Evolutionary conservation across 176 grass and related monocot genomes (phyloP).

Genomic region (Avena insularis): DNA sequence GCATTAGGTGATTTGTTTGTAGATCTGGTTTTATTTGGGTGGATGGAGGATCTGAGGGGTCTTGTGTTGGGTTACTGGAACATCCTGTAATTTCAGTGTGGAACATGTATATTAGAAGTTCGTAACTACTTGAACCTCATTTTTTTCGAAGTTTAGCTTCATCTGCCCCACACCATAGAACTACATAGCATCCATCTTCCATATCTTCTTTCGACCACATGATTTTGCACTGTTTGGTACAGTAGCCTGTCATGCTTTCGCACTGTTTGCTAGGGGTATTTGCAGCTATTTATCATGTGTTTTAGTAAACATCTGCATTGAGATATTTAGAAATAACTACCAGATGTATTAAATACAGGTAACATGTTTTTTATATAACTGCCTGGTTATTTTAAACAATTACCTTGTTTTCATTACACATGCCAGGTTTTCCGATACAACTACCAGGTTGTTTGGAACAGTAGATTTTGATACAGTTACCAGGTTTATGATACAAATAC

Average conservation of each 20-base stretch:
- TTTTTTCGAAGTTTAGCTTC: not conserved
- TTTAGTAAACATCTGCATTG: not conserved
- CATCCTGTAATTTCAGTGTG: conserved; percentile 1
- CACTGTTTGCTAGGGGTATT: not conserved
- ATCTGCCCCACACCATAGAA: not conserved
- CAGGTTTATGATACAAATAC: not conserved
- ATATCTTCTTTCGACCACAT: not conserved
- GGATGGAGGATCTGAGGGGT: not conserved
- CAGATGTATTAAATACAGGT: not conserved
- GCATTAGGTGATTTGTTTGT: conserved; percentile 6
- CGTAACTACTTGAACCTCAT: not conserved
- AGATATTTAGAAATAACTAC: not conserved
- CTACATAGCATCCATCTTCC: not conserved
- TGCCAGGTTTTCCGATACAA: not conserved
- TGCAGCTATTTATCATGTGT: not conserved
- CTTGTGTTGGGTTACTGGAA: not conserved
- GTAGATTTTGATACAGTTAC: not conserved
- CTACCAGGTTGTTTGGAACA: not conserved
- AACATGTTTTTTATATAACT: not conserved
- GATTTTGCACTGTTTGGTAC: not conserved
- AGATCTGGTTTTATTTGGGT: conserved; percentile 22
- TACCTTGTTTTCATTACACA: not conserved
- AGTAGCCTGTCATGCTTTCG: not conserved
- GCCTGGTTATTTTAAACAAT: not conserved
- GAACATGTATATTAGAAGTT: conserved; percentile 24